These are phyloP conservation scores for Pseudophaeomoniella oleicola DNA, from an alignment of 2,329 filamentous ascomycete species.

Conservation along the genomic window DNA sequence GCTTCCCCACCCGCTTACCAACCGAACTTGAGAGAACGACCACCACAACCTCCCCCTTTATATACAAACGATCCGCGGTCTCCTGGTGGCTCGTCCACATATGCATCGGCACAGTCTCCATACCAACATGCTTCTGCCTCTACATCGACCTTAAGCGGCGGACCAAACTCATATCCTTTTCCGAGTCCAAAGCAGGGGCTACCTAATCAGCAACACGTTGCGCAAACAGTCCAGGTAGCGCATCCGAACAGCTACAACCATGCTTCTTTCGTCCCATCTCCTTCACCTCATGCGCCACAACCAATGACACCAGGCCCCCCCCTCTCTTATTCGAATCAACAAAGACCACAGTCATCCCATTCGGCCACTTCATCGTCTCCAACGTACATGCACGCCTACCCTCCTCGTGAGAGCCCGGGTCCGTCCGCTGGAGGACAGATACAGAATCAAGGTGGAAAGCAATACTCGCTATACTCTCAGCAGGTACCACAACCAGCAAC, in stretches of 20 bases:
- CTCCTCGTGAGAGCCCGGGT: slow-evolving; percentile 7
- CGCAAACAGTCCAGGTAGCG: background rate
- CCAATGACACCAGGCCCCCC: slow-evolving; percentile 10
- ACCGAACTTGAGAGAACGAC: slow-evolving; percentile 1
- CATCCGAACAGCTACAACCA: slow-evolving; percentile 3
- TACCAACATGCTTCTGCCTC: slow-evolving; percentile 9
- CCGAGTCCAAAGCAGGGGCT: slow-evolving; percentile 12
- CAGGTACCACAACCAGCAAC: slow-evolving; percentile 11
- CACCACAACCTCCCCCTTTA: slow-evolving; percentile 8
- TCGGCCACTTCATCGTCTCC: slow-evolving; percentile 1
- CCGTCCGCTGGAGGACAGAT: slow-evolving; percentile 6
- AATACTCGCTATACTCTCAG: slow-evolving; percentile 9
- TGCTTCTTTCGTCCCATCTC: slow-evolving; percentile 10
- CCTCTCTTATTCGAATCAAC: background rate
- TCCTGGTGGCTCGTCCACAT: slow-evolving; percentile 5
- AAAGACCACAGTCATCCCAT: slow-evolving; percentile 1
- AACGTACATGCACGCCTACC: slow-evolving; percentile 7
- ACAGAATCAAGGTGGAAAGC: slow-evolving; percentile 4
- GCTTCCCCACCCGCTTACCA: background rate
- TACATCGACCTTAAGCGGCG: slow-evolving; percentile 8
- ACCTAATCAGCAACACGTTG: slow-evolving; percentile 1
- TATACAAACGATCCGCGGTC: slow-evolving; percentile 8
- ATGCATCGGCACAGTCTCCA: slow-evolving; percentile 12
- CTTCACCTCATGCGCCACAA: slow-evolving; percentile 7
- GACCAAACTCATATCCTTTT: slow-evolving; percentile 7